Percentiles rank a stretch among this genome's conserved stretches.
Conservation (phyloP, 108 stramenopile genomes). For the Skeletonema costatum region DNA sequence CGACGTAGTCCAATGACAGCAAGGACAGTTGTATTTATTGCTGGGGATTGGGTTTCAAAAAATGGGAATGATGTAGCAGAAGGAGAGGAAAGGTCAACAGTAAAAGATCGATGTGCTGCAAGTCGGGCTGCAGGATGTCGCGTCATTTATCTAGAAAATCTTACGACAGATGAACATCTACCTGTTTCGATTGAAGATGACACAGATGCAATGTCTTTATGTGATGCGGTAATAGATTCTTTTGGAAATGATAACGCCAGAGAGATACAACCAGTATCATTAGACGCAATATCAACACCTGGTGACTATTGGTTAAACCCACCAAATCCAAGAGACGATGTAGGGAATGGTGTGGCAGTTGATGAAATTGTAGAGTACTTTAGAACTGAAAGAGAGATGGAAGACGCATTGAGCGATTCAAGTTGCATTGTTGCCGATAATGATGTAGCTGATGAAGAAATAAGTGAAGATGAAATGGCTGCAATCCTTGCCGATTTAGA, state of each 20-base stretch:
- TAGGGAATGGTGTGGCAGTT: constrained; percentile 55
- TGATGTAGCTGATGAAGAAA: constrained; percentile 23
- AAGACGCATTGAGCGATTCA: constrained; percentile 3
- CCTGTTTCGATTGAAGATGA: constrained; percentile 25
- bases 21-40: constrained; percentile 66
- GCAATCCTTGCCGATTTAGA: constrained; percentile 69
- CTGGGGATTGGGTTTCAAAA: constrained; percentile 41
- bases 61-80: not conserved
- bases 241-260: constrained; percentile 51
- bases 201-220: constrained; percentile 31
- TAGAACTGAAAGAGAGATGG: constrained; percentile 16
- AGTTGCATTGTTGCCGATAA: not conserved
- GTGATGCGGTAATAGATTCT: constrained; percentile 54
- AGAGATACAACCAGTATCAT: constrained; percentile 41
- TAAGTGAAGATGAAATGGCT: constrained; percentile 59
- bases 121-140: constrained; percentile 68
- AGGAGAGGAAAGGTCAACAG: constrained; percentile 4
- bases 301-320: constrained; percentile 88
- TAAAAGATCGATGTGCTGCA: constrained; percentile 57
- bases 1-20: constrained; percentile 62
- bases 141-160: constrained; percentile 64
- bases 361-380: constrained; percentile 48
- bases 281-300: constrained; percentile 82
- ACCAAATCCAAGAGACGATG: constrained; percentile 66
- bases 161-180: not conserved